Base-by-base conservation (phyloP, 2,329 filamentous ascomycete genomes). In the Alternaria sp. region DNA sequence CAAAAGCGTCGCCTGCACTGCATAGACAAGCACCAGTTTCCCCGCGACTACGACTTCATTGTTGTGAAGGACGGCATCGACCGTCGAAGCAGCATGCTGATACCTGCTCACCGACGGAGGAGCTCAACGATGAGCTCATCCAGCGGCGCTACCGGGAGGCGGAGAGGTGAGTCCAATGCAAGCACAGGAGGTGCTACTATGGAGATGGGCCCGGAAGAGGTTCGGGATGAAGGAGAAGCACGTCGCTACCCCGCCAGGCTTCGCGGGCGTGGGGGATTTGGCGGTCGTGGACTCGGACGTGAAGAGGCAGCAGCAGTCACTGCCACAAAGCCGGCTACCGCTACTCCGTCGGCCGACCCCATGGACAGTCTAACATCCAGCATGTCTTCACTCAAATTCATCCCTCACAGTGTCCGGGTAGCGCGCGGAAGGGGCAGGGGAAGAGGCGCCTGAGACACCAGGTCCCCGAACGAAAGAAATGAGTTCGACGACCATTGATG, bases 1-100 rank as follows among this genome's bases (percentile, higher is more conserved):
- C 88, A 91, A 71, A 98, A 97, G 78, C 86, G 95, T 42, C 85
- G 91, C 33, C 86, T 92, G 75, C 94, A 99, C 81, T 83, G 97
- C 65, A 92, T 97, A 66, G 93, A 97, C 81, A 97, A 97, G 80
- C 95, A 99, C 78, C 85, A 89, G 79, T 99, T 95, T 73, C 94
- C 93, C 10, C 88, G 86, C 26, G 69, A 73, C 48, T 78, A 77
- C 59, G 73, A 77, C 57, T 77, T 78, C 59, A 72, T 88, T 49
- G 86, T 98, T 51, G 90, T 96, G 3, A 91, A 93, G 65, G 88
- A 92, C 61, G 95, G 95, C n/a, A 91, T 97, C 60, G 94, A 97
- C 71, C 89, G 89, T 46, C 86, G 91, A 51, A 88, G 83, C 41
- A 96, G 92, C 17, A 87, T 99, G 78, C 81, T 98, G 11, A 82